Percentiles rank a stretch among this genome's conserved stretches.
Evolutionary conservation across 78 protist species (phyloP).

Genomic region (Isochrysis galbana): DNA sequence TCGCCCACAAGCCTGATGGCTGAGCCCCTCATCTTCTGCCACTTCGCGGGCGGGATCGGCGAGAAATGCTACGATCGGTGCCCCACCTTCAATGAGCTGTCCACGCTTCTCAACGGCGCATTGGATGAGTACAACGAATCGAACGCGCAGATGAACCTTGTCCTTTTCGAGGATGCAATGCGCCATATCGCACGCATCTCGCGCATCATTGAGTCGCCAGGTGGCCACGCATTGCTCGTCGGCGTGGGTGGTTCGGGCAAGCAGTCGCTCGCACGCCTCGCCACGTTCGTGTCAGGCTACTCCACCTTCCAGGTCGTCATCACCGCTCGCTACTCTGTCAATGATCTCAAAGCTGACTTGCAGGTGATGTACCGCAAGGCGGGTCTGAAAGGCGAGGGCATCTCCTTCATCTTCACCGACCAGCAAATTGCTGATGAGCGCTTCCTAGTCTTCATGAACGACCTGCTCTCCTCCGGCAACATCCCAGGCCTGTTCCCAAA

Average conservation of each 20-base stretch:
- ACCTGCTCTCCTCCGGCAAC: constrained; percentile 69
- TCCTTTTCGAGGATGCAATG: constrained; percentile 72
- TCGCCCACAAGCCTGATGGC: constrained; percentile 28
- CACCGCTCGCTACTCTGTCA: constrained; percentile 40
- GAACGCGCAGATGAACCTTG: constrained; percentile 59
- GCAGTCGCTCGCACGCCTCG: constrained; percentile 61
- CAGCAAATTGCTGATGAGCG: constrained; percentile 66
- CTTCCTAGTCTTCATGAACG: constrained; percentile 67
- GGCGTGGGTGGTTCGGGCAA: constrained; percentile 82
- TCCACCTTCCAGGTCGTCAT: constrained; percentile 49
- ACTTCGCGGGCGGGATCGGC: constrained; percentile 43
- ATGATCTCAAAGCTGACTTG: constrained; percentile 61
- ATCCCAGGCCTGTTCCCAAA: constrained; percentile 57
- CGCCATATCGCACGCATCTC: constrained; percentile 63
- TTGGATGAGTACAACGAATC: constrained; percentile 51
- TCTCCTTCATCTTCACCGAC: constrained; percentile 66
- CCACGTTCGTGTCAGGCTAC: constrained; percentile 51
- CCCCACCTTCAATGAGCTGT: constrained; percentile 8
- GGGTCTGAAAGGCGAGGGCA: constrained; percentile 51
- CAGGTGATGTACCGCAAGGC: constrained; percentile 46
- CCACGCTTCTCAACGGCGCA: constrained; percentile 28
- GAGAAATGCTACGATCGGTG: constrained; percentile 31
- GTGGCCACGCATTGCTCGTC: constrained; percentile 70
- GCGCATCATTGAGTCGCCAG: constrained; percentile 58
- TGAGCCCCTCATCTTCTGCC: constrained; percentile 45